These are phyloP conservation scores for Lipomyces lipofer DNA, from an alignment of 805 yeast genomes.

Conservation along the genomic window DNA sequence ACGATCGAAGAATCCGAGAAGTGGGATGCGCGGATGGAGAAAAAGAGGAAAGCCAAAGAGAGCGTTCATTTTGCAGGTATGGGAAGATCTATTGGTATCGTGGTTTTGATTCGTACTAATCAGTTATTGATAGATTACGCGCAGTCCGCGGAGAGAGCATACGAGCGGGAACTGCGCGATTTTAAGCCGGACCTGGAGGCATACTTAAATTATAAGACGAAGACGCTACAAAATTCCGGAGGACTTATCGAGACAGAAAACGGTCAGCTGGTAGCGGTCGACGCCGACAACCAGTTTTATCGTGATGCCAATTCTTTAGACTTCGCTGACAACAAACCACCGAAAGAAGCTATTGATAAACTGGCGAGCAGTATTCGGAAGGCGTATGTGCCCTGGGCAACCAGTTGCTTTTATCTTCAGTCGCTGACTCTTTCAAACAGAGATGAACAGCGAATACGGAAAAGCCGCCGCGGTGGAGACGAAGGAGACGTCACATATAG, in stretches of 20 bases:
- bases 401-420: neutral
- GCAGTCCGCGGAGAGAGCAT: conserved; percentile 61
- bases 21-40: conserved; percentile 53
- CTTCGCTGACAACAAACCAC: conserved; percentile 44
- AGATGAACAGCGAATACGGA: conserved; percentile 44
- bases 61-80: conserved; percentile 44
- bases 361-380: conserved; percentile 37
- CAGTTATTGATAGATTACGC: conserved; percentile 44
- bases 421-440: conserved; percentile 10
- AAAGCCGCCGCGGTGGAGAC: conserved; percentile 38
- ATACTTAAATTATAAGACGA: conserved; percentile 45
- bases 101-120: neutral
- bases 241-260: conserved; percentile 32
- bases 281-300: conserved; percentile 25
- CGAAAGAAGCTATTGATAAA: conserved; percentile 39
- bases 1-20: conserved; percentile 64
- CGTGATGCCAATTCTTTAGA: conserved; percentile 22
- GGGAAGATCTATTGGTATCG: conserved; percentile 19
- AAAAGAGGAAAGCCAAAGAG: conserved; percentile 36
- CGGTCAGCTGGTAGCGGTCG: conserved; percentile 23
- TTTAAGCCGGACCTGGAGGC: conserved; percentile 45
- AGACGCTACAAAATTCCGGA: conserved; percentile 33
- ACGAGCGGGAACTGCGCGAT: conserved; percentile 52
- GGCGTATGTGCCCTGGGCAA: conserved; percentile 13
- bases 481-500: conserved; percentile 44